phyloP scores from a whole-genome alignment of 2,329 filamentous ascomycete genomes.

The Stagonosporopsis rhizophila region DNA sequence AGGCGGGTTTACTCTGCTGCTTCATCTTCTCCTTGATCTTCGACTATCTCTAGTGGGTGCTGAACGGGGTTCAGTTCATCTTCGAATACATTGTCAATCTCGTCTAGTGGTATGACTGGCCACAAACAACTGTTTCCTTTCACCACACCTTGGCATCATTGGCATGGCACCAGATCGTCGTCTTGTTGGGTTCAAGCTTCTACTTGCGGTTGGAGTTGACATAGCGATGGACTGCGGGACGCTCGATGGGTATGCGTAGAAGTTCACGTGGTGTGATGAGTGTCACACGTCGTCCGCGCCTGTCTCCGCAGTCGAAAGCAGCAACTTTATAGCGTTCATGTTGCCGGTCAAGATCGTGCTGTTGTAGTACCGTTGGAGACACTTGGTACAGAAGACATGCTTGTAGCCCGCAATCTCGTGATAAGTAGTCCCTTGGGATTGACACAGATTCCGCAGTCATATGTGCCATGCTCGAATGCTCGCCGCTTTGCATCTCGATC shows the following conservation, averaged over 20 bases:
- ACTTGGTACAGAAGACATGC: slow-evolving; percentile 11
- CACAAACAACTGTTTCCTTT: neutral
- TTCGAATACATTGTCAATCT: neutral
- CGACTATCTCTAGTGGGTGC: neutral
- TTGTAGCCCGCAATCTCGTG: neutral
- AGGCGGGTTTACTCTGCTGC: too few species aligned
- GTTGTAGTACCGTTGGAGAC: slow-evolving; percentile 7
- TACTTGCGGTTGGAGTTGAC: slow-evolving; percentile 9
- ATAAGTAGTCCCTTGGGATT: neutral
- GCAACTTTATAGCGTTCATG: slow-evolving; percentile 1
- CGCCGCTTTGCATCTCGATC: neutral
- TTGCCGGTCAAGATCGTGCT: slow-evolving; percentile 3
- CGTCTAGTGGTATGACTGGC: neutral
- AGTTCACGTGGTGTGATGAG: slow-evolving; percentile 1
- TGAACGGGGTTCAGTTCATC: neutral
- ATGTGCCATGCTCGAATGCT: neutral
- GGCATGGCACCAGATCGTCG: slow-evolving; percentile 2
- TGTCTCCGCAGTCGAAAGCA: neutral
- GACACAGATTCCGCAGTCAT: slow-evolving; percentile 3
- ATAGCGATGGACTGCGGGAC: slow-evolving; percentile 3
- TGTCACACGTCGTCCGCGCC: neutral
- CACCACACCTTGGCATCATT: slow-evolving; percentile 2
- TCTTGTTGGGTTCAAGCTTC: neutral
- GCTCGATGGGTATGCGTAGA: neutral
- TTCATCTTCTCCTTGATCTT: neutral